Evolutionary conservation across 352 stramenopile genomes (phyloP), one percentile per base, ranked within the genome.

Genomic region (Elongisporangium prolatum): DNA sequence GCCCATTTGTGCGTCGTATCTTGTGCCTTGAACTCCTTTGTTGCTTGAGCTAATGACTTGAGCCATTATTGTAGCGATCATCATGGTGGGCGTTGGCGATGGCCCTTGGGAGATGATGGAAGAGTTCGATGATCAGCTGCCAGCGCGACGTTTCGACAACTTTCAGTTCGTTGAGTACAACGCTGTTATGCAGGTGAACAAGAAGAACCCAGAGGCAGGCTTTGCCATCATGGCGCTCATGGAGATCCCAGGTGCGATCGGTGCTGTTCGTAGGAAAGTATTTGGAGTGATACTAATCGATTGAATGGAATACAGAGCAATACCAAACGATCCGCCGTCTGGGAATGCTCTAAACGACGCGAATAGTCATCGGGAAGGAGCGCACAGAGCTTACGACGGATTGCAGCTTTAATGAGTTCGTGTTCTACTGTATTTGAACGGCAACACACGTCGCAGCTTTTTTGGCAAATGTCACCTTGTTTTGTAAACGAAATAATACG

Each of bases 91-190:
- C n/a, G 82, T 91, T 7, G 82, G 82, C 7, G 82, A 92, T 37
- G 83, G 83, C 6, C 83, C 83, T 11, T 92, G 80, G 83, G 83
- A 89, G 16, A 84, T 88, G 72, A 91, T 93, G 80, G 52, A 80
- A 24, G 71, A 88, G 54, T 91, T 89, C 58, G 83, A 91, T 53
- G 80, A 90, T 63, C 63, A 78, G 20, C 58, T 90, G 5, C 74
- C 80, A 21, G 20, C 72, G 11, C 78, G 83, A 7, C 71, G 76
- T 4, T 89, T 88, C 51, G 80, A 91, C 71, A 93, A 90, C 51
- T 88, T 89, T 56, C 79, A 90, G 61, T 91, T 88, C 53, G 79
- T 89, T 21, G 71, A 88, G 47, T 93, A 89, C 60, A 86, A 77
- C 47, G 52, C 67, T 0, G 75, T 87, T 17, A 86, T 88, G 71